Percentiles rank a stretch among this genome's conserved stretches.
phyloP scores from a whole-genome alignment of 2,329 filamentous ascomycete genomes.

The Grosmannia clavigera region DNA sequence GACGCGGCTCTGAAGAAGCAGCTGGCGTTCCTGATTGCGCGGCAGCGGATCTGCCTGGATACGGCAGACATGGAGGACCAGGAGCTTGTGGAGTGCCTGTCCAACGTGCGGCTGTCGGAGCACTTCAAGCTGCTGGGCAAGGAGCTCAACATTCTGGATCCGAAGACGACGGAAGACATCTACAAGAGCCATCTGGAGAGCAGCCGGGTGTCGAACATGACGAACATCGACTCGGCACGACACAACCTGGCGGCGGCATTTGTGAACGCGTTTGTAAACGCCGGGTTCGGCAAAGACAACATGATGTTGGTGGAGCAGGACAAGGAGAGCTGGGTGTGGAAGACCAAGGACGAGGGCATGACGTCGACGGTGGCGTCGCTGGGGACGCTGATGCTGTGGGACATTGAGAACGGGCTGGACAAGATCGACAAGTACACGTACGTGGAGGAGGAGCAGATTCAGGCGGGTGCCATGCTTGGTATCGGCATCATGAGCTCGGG shows the following conservation, averaged over 20 bases:
- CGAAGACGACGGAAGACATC: slow-evolving; percentile 94
- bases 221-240: slow-evolving; percentile 86
- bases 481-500: slow-evolving; percentile 95
- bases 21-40: slow-evolving; percentile 81
- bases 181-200: slow-evolving; percentile 99
- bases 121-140: slow-evolving; percentile 92
- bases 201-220: slow-evolving; percentile 81
- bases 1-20: slow-evolving; percentile 83
- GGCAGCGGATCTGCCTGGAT: slow-evolving; percentile 79
- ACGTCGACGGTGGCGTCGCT: slow-evolving; percentile 89
- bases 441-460: slow-evolving; percentile 65
- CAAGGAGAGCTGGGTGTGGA: slow-evolving; percentile 95
- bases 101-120: slow-evolving; percentile 77
- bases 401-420: slow-evolving; percentile 82
- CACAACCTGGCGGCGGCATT: slow-evolving; percentile 95
- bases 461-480: slow-evolving; percentile 81
- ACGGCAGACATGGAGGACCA: slow-evolving; percentile 43
- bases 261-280: slow-evolving; percentile 94
- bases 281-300: slow-evolving; percentile 90
- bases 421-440: slow-evolving; percentile 94
- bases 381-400: slow-evolving; percentile 85
- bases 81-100: slow-evolving; percentile 70
- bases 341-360: slow-evolving; percentile 98
- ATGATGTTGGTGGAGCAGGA: slow-evolving; percentile 89
- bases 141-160: slow-evolving; percentile 92